Evolutionary conservation across 176 grass and related monocot genomes (phyloP).

Genomic region (Musa itinerans): DNA sequence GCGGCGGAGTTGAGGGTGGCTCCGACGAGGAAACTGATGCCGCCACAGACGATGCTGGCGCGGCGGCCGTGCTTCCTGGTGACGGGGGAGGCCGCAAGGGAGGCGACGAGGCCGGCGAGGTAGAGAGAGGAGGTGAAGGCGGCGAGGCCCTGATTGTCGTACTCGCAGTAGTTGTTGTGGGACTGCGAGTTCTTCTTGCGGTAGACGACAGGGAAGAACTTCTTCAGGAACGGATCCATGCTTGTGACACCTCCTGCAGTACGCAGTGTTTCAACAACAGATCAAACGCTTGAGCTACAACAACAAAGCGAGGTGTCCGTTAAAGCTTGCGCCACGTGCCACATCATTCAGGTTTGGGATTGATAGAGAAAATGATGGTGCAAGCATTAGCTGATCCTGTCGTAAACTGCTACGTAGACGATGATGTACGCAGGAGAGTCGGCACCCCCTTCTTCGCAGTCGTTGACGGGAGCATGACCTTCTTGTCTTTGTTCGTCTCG

Average conservation of each 20-base stretch:
- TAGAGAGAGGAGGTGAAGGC: constrained; percentile 47
- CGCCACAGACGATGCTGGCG: constrained; percentile 76
- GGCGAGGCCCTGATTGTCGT: constrained; percentile 59
- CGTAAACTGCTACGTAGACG: no score
- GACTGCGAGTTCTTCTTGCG: constrained; percentile 43
- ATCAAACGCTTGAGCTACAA: constrained; percentile 26
- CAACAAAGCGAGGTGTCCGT: no score
- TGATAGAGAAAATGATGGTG: no score
- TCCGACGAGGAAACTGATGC: constrained; percentile 71
- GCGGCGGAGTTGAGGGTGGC: constrained; percentile 66
- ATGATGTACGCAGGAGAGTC: no score
- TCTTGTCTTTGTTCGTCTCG: no score
- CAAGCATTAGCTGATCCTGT: no score
- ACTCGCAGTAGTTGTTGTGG: constrained; percentile 90
- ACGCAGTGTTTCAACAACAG: constrained; percentile 32
- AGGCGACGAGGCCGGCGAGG: constrained; percentile 66
- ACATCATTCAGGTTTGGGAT: no score
- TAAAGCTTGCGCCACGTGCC: no score
- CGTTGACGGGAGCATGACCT: no score
- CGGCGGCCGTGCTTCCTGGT: constrained; percentile 78
- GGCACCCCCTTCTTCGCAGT: no score
- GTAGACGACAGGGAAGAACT: constrained; percentile 84
- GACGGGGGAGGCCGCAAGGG: constrained; percentile 61
- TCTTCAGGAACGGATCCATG: constrained; percentile 86
- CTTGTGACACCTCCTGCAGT: constrained; percentile 72